Conservation (phyloP, 495 filamentous ascomycete species). For the Rusavskia elegans region DNA sequence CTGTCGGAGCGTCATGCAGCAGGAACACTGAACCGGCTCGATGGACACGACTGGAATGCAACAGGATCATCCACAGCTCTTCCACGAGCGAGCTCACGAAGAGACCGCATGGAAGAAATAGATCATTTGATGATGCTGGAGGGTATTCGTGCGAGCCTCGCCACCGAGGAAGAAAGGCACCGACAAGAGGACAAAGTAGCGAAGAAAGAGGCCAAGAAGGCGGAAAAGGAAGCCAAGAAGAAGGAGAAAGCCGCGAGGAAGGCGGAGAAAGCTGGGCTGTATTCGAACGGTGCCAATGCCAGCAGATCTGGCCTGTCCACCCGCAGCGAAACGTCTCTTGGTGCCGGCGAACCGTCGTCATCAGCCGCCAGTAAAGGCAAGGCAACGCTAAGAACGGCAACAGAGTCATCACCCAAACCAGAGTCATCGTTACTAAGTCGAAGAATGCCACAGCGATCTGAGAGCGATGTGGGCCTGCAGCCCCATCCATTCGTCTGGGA, state of each 20-base stretch:
- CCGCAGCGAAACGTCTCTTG: slow-evolving; percentile 24
- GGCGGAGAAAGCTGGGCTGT: slow-evolving; percentile 42
- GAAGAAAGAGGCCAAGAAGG: slow-evolving; percentile 65
- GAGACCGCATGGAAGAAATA: slow-evolving; percentile 63
- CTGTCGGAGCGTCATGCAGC: slow-evolving; percentile 30
- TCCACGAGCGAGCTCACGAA: slow-evolving; percentile 40
- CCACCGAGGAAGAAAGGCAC: slow-evolving; percentile 77
- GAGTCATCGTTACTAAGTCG: slow-evolving; percentile 8
- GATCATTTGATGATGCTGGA: slow-evolving; percentile 99
- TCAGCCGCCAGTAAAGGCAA: slow-evolving; percentile 57
- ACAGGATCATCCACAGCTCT: slow-evolving; percentile 24
- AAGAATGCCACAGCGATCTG: slow-evolving; percentile 3
- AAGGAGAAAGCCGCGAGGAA: slow-evolving; percentile 69
- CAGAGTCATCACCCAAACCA: not conserved
- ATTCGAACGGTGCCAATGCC: slow-evolving; percentile 24
- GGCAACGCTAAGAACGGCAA: slow-evolving; percentile 40
- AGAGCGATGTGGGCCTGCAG: not conserved
- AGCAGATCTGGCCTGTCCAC: slow-evolving; percentile 17
- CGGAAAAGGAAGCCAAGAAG: slow-evolving; percentile 57
- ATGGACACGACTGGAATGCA: slow-evolving; percentile 17
- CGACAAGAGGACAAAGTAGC: slow-evolving; percentile 67
- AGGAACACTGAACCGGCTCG: not conserved
- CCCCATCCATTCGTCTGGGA: not conserved
- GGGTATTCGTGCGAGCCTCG: slow-evolving; percentile 76
- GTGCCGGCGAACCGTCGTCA: slow-evolving; percentile 10